Conservation (phyloP, 192 early-diverging fungal species). For the Backusella luteola region DNA sequence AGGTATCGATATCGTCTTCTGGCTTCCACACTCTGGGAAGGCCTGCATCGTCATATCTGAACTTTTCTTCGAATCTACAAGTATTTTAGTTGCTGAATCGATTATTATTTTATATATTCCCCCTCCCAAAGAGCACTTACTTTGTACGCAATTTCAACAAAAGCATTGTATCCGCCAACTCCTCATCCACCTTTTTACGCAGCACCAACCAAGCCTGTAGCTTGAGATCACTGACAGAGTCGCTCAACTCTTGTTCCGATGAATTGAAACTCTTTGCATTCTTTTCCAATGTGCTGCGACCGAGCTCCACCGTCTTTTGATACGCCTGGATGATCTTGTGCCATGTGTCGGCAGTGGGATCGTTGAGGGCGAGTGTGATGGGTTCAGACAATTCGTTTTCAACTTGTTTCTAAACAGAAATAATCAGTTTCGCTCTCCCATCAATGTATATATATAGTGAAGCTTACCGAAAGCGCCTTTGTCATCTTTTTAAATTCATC, state of each 20-base stretch:
- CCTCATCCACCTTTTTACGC: slow-evolving; percentile 72
- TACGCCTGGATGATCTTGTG: slow-evolving; percentile 59
- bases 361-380: slow-evolving; percentile 67
- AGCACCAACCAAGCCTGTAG: slow-evolving; percentile 75
- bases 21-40: slow-evolving; percentile 95
- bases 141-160: slow-evolving; percentile 71
- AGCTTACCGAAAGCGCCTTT: slow-evolving; percentile 45
- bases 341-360: slow-evolving; percentile 73
- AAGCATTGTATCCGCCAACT: slow-evolving; percentile 80
- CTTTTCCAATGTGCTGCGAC: slow-evolving; percentile 49
- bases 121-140: slow-evolving; percentile 11
- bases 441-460: not conserved
- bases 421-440: not conserved
- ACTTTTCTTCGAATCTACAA: slow-evolving; percentile 79
- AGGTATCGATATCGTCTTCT: slow-evolving; percentile 90
- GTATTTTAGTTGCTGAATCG: too few species aligned
- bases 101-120: not conserved
- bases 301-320: slow-evolving; percentile 51
- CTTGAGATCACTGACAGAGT: slow-evolving; percentile 53
- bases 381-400: slow-evolving; percentile 66
- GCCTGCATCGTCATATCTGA: slow-evolving; percentile 92
- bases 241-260: slow-evolving; percentile 48
- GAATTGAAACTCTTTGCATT: slow-evolving; percentile 59
- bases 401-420: slow-evolving; percentile 38
- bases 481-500: slow-evolving; percentile 71